Conservation (phyloP, 2,329 filamentous ascomycete species). For the Massarina eburnea region DNA sequence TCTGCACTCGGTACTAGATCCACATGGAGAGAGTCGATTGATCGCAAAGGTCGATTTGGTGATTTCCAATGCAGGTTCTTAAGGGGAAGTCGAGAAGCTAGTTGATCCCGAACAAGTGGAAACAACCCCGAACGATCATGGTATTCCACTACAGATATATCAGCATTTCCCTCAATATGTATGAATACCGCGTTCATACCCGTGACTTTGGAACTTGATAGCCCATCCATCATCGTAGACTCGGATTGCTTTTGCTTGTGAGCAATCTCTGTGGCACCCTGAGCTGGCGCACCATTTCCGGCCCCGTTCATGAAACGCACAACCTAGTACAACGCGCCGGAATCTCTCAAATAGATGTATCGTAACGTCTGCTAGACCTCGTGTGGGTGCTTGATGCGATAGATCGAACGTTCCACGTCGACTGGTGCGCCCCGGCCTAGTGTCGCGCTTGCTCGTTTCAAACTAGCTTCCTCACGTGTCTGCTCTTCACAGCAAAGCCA, state of each 20-base stretch:
- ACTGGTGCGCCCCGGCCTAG: conserved; percentile 7
- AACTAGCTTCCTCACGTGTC: conserved; percentile 11
- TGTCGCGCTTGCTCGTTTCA: background rate
- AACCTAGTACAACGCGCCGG: conserved; percentile 9
- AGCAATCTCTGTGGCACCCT: conserved; percentile 41
- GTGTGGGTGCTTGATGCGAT: conserved; percentile 12
- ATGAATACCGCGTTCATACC: conserved; percentile 34
- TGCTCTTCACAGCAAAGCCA: background rate
- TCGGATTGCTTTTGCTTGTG: conserved; percentile 29
- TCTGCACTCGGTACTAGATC: conserved; percentile 70
- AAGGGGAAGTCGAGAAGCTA: conserved; percentile 78
- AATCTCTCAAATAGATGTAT: conserved; percentile 6
- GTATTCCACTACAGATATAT: conserved; percentile 74
- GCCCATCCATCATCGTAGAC: conserved; percentile 43
- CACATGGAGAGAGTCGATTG: conserved; percentile 89
- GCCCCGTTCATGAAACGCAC: conserved; percentile 37
- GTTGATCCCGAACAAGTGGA: conserved; percentile 74
- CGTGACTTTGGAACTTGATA: conserved; percentile 55
- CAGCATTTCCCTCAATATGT: conserved; percentile 11
- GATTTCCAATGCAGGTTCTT: conserved; percentile 97
- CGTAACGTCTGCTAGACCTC: conserved; percentile 22
- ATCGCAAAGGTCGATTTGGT: conserved; percentile 83
- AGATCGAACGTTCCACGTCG: background rate
- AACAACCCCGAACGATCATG: conserved; percentile 91
- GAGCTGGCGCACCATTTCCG: conserved; percentile 42